phyloP scores from a whole-genome alignment of 345 rosid genomes.

The Eucalyptus sideroxylon region DNA sequence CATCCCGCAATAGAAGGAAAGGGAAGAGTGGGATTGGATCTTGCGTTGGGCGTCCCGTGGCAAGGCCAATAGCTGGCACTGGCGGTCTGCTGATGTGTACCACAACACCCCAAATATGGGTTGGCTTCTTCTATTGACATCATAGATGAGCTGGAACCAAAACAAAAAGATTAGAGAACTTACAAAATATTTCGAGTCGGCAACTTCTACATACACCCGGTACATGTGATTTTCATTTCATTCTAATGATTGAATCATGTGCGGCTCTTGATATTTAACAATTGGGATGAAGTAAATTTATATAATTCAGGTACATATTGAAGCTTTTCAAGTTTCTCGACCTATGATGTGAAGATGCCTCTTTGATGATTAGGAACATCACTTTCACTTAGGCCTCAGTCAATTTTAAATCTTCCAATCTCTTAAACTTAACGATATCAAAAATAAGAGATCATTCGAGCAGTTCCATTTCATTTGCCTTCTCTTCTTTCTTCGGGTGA shows the following conservation, averaged over 20 bases:
- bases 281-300: background rate
- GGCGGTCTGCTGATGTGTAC: background rate
- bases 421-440: background rate
- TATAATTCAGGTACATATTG: fast-evolving
- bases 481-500: background rate
- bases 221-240: background rate
- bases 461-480: background rate
- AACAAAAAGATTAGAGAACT: background rate
- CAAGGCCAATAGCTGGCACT: background rate
- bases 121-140: background rate
- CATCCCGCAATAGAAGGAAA: background rate
- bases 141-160: background rate
- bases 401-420: background rate
- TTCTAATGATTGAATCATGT: background rate
- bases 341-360: background rate
- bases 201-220: background rate
- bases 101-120: background rate
- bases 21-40: background rate
- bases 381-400: background rate
- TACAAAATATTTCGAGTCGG: background rate
- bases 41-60: background rate
- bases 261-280: background rate
- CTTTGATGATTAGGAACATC: background rate
- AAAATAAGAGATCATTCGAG: background rate
- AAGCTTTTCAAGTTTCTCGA: fast-evolving